Base-by-base conservation (phyloP, 2,329 filamentous ascomycete species). In the Shiraia bambusicola region DNA sequence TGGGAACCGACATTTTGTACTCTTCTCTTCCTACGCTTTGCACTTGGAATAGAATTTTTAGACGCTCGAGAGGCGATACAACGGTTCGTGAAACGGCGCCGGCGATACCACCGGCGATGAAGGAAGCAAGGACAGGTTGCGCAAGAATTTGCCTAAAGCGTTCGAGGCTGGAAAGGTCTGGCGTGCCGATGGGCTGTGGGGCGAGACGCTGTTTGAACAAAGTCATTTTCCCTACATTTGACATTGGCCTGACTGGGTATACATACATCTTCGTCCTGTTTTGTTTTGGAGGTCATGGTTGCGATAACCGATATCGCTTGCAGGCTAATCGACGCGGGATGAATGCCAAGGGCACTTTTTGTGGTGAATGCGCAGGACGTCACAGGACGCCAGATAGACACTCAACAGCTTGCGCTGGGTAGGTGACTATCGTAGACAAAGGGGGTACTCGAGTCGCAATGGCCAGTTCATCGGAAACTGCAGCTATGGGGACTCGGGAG, bases 11-110 rank as follows among this genome's bases (percentile, higher is more conserved):
- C 69, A 96, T 76, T 67, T 93, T 92, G 73, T 98, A 98, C 63
- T 95, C 92, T 58, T 88, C 87, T 61, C 90, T 83, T 13, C 91
- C 92, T 35, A 80, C 87, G 63, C 87, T 94, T 73, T 98, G 93
- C 19, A 98, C 80, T 69, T 98, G 93, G 69, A 96, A 90, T n/a
- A 98, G 77, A 58, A 98, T 98, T 75, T 98, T 97, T 45, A 98
- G 78, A 51, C 93, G 83, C 72, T 98, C 93, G 27, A 98, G 82
- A 3, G 93, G 93, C 12, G 92, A 97, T 4, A 98, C 93, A 34
- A 97, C 92, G 16, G 93, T 98, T 65, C 93, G 83, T 24, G 93
- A 97, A n/a, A 98, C 92, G 30, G 93, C 93, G 44, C 93, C 93
- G 12, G 93, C 93, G 15, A 96, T 83, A 54, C 93, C 93, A 48